These are phyloP conservation scores for Sphaerostilbella broomeana DNA, from an alignment of 2,329 filamentous ascomycete species.

Conservation along the genomic window DNA sequence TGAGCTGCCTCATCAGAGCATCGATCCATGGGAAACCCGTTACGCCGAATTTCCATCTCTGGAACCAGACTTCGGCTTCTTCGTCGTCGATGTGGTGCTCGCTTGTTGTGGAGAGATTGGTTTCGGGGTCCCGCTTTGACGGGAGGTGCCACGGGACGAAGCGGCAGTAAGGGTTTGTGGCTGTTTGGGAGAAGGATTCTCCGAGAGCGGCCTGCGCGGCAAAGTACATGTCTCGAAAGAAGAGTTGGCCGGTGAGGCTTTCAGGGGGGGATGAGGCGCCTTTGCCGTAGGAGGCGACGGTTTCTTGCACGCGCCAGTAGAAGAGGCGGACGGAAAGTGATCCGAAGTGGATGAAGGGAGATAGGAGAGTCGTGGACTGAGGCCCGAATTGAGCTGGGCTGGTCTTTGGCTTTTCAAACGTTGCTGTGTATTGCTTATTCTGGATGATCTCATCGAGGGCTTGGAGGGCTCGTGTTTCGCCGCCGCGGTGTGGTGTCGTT, in stretches of 20 bases:
- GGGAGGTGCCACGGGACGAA: slow-evolving; percentile 76
- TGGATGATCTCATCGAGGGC: slow-evolving; percentile 52
- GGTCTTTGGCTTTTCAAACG: slow-evolving; percentile 69
- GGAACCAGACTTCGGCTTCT: slow-evolving; percentile 59
- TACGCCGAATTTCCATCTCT: slow-evolving; percentile 59
- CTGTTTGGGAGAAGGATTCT: slow-evolving; percentile 55
- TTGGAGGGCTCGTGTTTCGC: slow-evolving; percentile 59
- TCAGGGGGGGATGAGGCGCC: slow-evolving; percentile 56
- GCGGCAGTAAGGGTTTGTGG: slow-evolving; percentile 59
- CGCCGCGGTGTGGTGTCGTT: slow-evolving; percentile 61
- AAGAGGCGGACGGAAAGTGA: slow-evolving; percentile 63
- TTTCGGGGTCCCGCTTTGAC: slow-evolving; percentile 43
- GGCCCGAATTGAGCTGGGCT: slow-evolving; percentile 68
- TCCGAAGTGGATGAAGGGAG: slow-evolving; percentile 69
- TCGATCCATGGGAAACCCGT: slow-evolving; percentile 80
- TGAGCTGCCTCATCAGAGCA: slow-evolving; percentile 69
- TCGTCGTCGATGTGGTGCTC: slow-evolving; percentile 57
- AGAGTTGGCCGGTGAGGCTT: slow-evolving; percentile 64
- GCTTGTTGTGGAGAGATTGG: slow-evolving; percentile 48
- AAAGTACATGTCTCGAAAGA: slow-evolving; percentile 82
- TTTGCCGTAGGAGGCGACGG: slow-evolving; percentile 50
- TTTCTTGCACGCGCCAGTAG: slow-evolving; percentile 63
- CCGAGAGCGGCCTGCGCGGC: slow-evolving; percentile 66
- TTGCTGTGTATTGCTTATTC: slow-evolving; percentile 61
- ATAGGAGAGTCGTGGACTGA: slow-evolving; percentile 66